phyloP scores from a whole-genome alignment of 495 filamentous ascomycete genomes.

The Podospora conica region DNA sequence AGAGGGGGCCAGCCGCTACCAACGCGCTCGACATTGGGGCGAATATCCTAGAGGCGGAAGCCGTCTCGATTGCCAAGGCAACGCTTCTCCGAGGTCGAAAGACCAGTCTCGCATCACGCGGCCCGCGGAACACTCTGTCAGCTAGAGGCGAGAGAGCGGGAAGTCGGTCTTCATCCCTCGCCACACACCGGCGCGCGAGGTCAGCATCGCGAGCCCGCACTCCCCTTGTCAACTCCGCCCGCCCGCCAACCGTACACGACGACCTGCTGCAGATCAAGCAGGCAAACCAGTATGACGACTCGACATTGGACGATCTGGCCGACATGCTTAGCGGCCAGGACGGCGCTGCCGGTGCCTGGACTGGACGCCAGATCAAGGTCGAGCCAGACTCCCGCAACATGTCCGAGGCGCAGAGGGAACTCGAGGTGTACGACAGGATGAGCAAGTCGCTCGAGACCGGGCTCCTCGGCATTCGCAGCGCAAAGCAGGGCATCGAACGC shows the following conservation, averaged over 20 bases:
- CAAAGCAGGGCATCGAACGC: conserved; percentile 58
- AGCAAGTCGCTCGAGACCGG: conserved; percentile 54
- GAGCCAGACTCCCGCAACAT: conserved; percentile 3
- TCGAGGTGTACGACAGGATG: conserved; percentile 52
- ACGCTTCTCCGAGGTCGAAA: conserved; percentile 7
- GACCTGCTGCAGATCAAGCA: conserved; percentile 45
- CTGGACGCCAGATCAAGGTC: conserved; percentile 1
- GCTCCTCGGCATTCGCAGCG: conserved; percentile 55
- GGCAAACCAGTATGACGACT: conserved; percentile 46
- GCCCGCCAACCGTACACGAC: conserved; percentile 41
- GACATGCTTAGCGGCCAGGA: conserved; percentile 32
- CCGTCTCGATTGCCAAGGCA: neutral
- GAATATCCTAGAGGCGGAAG: neutral
- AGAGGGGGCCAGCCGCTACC: neutral
- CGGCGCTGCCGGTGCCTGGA: neutral
- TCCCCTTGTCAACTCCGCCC: conserved; percentile 43
- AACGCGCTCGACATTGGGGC: neutral
- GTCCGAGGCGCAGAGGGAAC: conserved; percentile 39
- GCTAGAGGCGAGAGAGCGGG: conserved; percentile 13
- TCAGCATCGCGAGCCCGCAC: conserved; percentile 32
- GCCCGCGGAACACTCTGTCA: conserved; percentile 15
- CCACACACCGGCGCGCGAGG: conserved; percentile 23
- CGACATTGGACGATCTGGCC: conserved; percentile 47
- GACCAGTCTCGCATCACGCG: neutral
- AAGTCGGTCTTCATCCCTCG: conserved; percentile 25